A percentile compares a stretch with the other conserved stretches of the same genome.
Conservation (phyloP, 352 stramenopile species). For the Phytophthora litchii region DNA sequence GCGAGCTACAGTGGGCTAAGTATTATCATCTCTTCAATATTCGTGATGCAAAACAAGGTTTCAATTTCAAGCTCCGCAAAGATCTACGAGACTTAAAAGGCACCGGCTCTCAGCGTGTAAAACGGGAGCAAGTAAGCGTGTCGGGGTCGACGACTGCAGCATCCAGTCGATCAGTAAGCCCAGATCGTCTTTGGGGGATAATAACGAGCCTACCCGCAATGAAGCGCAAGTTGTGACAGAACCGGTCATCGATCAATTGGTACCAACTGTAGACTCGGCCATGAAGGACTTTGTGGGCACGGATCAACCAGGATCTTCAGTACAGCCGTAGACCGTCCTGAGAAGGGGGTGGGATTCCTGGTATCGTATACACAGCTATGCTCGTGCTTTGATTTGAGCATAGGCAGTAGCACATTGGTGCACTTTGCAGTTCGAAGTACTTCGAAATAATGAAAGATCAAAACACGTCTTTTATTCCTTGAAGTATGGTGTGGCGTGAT, state of each 20-base stretch:
- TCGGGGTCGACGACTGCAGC: slow-evolving; percentile 37
- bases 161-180: slow-evolving; percentile 38
- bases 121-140: slow-evolving; percentile 27
- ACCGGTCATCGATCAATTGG: neutral
- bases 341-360: neutral
- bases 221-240: slow-evolving; percentile 7
- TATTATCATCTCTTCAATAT: slow-evolving; percentile 58
- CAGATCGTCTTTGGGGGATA: slow-evolving; percentile 12
- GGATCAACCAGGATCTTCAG: slow-evolving; percentile 1
- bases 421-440: slow-evolving; percentile 6
- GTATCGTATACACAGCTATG: slow-evolving; percentile 19
- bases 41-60: slow-evolving; percentile 66
- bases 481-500: neutral
- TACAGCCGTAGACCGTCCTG: slow-evolving; percentile 15
- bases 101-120: slow-evolving; percentile 17
- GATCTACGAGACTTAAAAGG: slow-evolving; percentile 52
- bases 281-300: neutral
- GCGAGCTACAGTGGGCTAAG: slow-evolving; percentile 69
- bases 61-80: slow-evolving; percentile 79
- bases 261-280: neutral
- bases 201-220: neutral
- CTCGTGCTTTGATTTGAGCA: slow-evolving; percentile 14
- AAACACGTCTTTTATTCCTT: slow-evolving; percentile 18
- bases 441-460: slow-evolving; percentile 32
- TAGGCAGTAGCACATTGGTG: slow-evolving; percentile 13